Evolutionary conservation across 1,284 basidiomycete species (phyloP).

Genomic region (Marasmius sp.): DNA sequence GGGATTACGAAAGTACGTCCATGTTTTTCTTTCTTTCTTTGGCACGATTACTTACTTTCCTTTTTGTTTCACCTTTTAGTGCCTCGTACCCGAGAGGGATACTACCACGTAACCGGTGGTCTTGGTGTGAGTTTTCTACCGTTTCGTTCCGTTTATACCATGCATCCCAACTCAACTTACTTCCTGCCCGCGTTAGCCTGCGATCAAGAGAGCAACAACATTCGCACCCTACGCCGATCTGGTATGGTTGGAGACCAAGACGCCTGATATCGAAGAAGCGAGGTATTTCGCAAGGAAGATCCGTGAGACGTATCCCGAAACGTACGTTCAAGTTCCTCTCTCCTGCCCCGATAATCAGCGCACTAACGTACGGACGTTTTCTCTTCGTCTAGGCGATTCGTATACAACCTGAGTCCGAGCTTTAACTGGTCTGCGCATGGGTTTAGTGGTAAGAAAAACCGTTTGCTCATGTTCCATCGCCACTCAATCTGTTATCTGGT

Average conservation of each 20-base stretch:
- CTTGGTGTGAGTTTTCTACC: slow-evolving; percentile 55
- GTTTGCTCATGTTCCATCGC: too few relatives aligned
- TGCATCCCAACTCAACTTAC: neutral
- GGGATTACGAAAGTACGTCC: slow-evolving; percentile 67
- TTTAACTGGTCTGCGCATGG: slow-evolving; percentile 92
- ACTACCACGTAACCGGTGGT: slow-evolving; percentile 89
- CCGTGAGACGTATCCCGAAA: too few relatives aligned
- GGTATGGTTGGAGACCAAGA: too few relatives aligned
- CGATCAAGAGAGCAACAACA: too few relatives aligned
- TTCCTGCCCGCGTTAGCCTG: slow-evolving; percentile 52
- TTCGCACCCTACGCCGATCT: too few relatives aligned
- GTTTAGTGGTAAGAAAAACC: slow-evolving; percentile 59
- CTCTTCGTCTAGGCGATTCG: slow-evolving; percentile 79
- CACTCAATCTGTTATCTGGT: too few relatives aligned
- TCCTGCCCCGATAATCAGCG: too few relatives aligned
- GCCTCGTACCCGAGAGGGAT: slow-evolving; percentile 89
- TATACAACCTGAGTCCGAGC: slow-evolving; percentile 90
- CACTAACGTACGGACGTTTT: too few relatives aligned
- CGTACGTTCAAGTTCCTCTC: too few relatives aligned
- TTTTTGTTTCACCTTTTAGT: slow-evolving; percentile 52
- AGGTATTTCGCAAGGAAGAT: too few relatives aligned
- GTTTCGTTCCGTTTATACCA: slow-evolving; percentile 13
- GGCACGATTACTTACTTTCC: neutral
- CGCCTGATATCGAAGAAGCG: too few relatives aligned
- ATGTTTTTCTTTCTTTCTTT: too few relatives aligned